phyloP scores from a whole-genome alignment of 2,329 filamentous ascomycete species.

The Ophiocordyceps sinensis region DNA sequence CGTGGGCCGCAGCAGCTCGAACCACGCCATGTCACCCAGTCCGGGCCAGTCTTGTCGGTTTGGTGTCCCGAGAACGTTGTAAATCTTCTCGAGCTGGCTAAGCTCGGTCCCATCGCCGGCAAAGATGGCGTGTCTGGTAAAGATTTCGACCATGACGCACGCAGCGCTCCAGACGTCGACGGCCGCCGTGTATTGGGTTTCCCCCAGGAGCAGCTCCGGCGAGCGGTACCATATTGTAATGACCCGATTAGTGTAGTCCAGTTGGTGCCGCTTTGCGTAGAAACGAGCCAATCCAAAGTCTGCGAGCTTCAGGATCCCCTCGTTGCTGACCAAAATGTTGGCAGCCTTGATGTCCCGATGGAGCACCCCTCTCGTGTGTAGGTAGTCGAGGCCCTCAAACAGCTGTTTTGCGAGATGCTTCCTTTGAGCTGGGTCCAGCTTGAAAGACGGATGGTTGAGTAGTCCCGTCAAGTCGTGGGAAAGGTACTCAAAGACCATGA shows the following conservation, averaged over 20 bases:
- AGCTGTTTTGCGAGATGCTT: slow-evolving; percentile 88
- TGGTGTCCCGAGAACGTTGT: slow-evolving; percentile 78
- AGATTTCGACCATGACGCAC: slow-evolving; percentile 93
- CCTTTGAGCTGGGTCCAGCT: slow-evolving; percentile 69
- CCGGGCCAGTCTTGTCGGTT: slow-evolving; percentile 75
- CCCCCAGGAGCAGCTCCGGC: slow-evolving; percentile 77
- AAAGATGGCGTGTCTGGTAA: slow-evolving; percentile 85
- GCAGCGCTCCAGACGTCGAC: slow-evolving; percentile 96
- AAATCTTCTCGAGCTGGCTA: slow-evolving; percentile 94
- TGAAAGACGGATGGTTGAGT: slow-evolving; percentile 86
- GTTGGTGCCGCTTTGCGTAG: slow-evolving; percentile 79
- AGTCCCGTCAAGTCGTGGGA: slow-evolving; percentile 92
- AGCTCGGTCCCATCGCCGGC: slow-evolving; percentile 93
- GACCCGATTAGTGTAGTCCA: slow-evolving; percentile 96
- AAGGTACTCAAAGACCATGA: slow-evolving; percentile 98
- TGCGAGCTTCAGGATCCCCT: slow-evolving; percentile 78
- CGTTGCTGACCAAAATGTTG: slow-evolving; percentile 87
- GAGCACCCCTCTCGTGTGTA: slow-evolving; percentile 83
- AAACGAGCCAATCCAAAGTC: slow-evolving; percentile 95
- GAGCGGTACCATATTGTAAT: slow-evolving; percentile 98
- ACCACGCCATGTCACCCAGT: slow-evolving; percentile 92
- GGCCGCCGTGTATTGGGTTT: slow-evolving; percentile 78
- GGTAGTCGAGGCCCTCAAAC: slow-evolving; percentile 85
- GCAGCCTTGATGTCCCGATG: slow-evolving; percentile 98
- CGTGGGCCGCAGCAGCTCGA: slow-evolving; percentile 72